phyloP scores from a whole-genome alignment of 2,329 filamentous ascomycete species.

The Fusarium sp. region DNA sequence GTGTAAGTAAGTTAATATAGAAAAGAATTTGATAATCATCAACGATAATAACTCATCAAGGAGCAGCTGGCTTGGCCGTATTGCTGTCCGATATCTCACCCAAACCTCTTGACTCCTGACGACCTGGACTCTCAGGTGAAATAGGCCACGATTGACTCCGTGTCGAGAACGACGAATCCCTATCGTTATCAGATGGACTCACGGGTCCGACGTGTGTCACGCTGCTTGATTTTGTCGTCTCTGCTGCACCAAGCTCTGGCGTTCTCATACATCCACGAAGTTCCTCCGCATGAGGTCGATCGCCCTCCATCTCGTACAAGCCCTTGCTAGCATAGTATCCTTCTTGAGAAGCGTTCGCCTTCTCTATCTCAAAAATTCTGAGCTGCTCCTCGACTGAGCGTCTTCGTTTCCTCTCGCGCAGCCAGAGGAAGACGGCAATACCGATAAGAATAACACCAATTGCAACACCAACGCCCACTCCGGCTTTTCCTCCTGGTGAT shows the following conservation, averaged over 20 bases:
- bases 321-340: background rate
- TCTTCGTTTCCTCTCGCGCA: conserved; percentile 35
- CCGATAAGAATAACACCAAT: conserved; percentile 27
- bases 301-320: conserved; percentile 40
- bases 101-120: background rate
- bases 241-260: conserved; percentile 24
- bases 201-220: background rate
- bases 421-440: conserved; percentile 32
- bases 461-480: conserved; percentile 31
- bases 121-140: background rate
- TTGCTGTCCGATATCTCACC: background rate
- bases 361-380: background rate
- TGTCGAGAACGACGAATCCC: background rate
- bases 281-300: conserved; percentile 30
- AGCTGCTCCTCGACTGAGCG: conserved; percentile 22
- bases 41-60: background rate
- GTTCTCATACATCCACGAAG: conserved; percentile 35
- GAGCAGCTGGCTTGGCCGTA: background rate
- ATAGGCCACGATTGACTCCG: conserved; percentile 12
- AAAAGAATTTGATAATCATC: background rate
- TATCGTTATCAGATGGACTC: background rate
- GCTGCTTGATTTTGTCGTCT: background rate
- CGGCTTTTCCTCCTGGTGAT: conserved; percentile 31
- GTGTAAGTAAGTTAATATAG: background rate
- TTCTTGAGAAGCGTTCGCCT: background rate